Conservation (phyloP, 2,329 filamentous ascomycete genomes). For the Cercospora sp. region DNA sequence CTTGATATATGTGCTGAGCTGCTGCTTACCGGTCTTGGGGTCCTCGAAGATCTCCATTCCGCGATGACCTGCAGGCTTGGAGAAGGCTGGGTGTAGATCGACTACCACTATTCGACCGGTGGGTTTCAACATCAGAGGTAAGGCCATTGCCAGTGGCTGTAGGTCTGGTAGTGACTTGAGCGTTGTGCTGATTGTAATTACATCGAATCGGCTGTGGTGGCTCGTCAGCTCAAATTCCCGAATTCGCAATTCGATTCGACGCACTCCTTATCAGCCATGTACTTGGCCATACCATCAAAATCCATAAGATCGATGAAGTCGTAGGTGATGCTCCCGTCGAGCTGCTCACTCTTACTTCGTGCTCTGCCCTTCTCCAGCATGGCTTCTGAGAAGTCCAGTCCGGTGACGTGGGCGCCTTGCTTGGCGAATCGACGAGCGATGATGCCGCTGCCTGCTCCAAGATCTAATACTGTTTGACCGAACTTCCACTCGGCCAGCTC, state of each 20-base stretch:
- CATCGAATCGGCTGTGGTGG: constrained; percentile 41
- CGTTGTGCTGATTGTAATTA: constrained; percentile 51
- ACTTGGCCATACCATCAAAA: constrained; percentile 36
- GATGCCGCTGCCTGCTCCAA: constrained; percentile 55
- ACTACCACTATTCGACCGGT: constrained; percentile 44
- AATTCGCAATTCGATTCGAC: neutral
- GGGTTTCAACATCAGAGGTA: constrained; percentile 46
- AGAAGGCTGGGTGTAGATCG: constrained; percentile 53
- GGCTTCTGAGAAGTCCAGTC: constrained; percentile 47
- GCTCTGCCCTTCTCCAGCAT: constrained; percentile 46
- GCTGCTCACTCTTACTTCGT: constrained; percentile 24
- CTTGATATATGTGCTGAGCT: constrained; percentile 42
- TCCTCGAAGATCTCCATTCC: constrained; percentile 45
- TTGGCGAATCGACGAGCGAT: constrained; percentile 49
- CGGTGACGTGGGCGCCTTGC: constrained; percentile 44
- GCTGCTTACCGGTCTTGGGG: constrained; percentile 41
- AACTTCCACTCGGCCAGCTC: constrained; percentile 39
- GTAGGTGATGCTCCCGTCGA: constrained; percentile 35
- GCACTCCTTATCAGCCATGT: constrained; percentile 26
- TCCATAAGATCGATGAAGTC: constrained; percentile 46
- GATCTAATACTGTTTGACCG: constrained; percentile 46
- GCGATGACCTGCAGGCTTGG: constrained; percentile 48
- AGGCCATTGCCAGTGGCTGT: constrained; percentile 45
- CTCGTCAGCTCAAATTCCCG: neutral
- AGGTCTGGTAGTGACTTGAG: constrained; percentile 52